phyloP scores from a whole-genome alignment of 2,329 filamentous ascomycete genomes.

The Ceratocystis albifundus region DNA sequence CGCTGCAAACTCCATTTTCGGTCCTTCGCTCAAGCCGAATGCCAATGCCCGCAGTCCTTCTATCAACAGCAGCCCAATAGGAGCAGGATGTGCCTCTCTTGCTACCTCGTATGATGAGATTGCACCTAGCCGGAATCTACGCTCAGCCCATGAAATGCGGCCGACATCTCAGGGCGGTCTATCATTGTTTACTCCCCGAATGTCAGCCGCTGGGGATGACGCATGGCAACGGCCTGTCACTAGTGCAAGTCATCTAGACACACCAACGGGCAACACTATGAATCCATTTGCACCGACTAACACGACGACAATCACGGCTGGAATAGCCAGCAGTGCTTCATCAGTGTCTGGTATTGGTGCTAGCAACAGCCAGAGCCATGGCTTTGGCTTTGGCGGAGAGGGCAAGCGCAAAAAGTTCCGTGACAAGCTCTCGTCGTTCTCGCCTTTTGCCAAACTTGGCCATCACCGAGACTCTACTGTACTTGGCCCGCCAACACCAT shows the following conservation, averaged over 20 bases:
- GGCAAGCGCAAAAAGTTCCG: conserved; percentile 18
- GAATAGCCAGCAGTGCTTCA: conserved; percentile 16
- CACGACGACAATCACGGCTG: conserved; percentile 27
- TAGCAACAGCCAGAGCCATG: conserved; percentile 16
- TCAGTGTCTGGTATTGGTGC: background rate
- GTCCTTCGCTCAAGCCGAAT: conserved; percentile 17
- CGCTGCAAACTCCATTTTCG: conserved; percentile 9
- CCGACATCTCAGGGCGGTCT: conserved; percentile 13
- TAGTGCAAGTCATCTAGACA: conserved; percentile 28
- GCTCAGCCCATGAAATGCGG: conserved; percentile 21
- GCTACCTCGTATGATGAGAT: background rate
- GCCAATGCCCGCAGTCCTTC: background rate
- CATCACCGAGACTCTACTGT: background rate
- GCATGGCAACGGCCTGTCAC: conserved; percentile 28
- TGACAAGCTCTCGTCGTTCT: conserved; percentile 18
- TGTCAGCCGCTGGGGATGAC: conserved; percentile 23
- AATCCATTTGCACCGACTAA: conserved; percentile 23
- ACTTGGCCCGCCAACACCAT: background rate
- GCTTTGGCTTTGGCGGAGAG: conserved; percentile 30
- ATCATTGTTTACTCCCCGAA: conserved; percentile 12
- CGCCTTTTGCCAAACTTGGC: conserved; percentile 21
- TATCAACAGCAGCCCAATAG: background rate
- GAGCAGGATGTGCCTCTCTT: conserved; percentile 4
- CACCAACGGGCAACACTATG: background rate
- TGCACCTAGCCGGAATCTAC: conserved; percentile 14